Evolutionary conservation across 2,329 filamentous ascomycete species (phyloP).

Genomic region (Microsporum canis): DNA sequence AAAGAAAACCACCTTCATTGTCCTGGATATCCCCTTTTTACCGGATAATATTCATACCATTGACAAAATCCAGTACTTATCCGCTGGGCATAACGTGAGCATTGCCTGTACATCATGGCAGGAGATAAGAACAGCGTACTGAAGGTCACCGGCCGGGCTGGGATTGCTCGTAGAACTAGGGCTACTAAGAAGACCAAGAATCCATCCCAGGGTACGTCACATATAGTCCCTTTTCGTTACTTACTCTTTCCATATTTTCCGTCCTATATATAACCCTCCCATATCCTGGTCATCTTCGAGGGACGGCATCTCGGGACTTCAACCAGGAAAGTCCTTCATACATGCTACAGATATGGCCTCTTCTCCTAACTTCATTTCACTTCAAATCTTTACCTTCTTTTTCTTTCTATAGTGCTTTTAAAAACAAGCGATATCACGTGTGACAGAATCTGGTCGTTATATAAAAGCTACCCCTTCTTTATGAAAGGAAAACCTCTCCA

Average conservation of each 20-base stretch:
- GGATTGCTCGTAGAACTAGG: not conserved
- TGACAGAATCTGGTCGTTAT: not conserved
- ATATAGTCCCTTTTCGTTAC: not conserved
- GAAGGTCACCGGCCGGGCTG: constrained; percentile 1
- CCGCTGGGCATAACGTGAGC: not conserved
- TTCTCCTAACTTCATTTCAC: not conserved
- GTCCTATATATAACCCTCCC: not conserved
- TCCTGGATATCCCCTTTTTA: not conserved
- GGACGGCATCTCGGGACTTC: not conserved
- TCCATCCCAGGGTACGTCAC: not conserved
- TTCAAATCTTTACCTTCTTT: not conserved
- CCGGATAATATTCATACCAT: not conserved
- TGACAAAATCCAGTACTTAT: not conserved
- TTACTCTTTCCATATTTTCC: not conserved
- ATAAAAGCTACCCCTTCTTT: not conserved
- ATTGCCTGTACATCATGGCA: not conserved
- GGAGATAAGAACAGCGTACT: not conserved
- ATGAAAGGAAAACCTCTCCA: not conserved
- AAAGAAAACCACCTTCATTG: not conserved
- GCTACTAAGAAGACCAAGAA: not conserved
- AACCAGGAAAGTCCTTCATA: not conserved
- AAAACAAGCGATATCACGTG: not conserved
- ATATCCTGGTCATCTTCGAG: not conserved
- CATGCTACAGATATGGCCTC: not conserved
- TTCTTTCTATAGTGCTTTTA: not conserved